Percentiles rank a stretch among this genome's conserved stretches.
Evolutionary conservation across 2,329 filamentous ascomycete genomes (phyloP).

Genomic region (Chaetoscypha palmicola): DNA sequence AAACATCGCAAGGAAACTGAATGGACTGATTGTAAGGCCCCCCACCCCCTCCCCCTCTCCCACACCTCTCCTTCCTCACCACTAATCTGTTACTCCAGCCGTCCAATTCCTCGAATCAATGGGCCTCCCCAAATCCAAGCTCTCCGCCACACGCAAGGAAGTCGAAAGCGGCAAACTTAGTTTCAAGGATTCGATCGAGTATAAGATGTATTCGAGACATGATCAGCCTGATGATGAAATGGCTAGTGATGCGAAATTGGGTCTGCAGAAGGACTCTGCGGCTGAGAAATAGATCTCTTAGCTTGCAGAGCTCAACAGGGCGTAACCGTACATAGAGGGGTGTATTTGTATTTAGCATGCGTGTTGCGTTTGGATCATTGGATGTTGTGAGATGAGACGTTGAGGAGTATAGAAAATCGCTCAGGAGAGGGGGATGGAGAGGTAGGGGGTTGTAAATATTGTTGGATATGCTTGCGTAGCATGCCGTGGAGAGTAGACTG

Average conservation of each 20-base stretch:
- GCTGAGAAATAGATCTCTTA: slow-evolving; percentile 23
- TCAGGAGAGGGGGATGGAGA: no score
- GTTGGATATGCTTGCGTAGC: no score
- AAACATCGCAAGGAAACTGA: slow-evolving; percentile 64
- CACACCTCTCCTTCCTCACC: no score
- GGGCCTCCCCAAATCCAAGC: slow-evolving; percentile 56
- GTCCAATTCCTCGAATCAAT: slow-evolving; percentile 56
- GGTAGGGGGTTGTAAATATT: no score
- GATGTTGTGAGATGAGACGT: no score
- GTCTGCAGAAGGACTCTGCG: slow-evolving; percentile 11
- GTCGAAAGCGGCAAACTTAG: slow-evolving; percentile 55
- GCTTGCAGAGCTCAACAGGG: no score
- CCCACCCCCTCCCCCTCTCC: neutral
- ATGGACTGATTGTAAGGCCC: slow-evolving; percentile 64
- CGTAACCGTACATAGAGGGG: no score
- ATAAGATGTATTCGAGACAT: slow-evolving; percentile 55
- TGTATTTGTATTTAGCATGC: no score
- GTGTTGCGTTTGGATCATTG: no score
- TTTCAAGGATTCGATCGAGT: slow-evolving; percentile 50
- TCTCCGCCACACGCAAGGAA: slow-evolving; percentile 50
- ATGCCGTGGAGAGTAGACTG: no score
- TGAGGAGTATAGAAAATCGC: no score
- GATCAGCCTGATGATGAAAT: slow-evolving; percentile 40
- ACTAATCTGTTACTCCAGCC: slow-evolving; percentile 40
- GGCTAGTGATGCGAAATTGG: slow-evolving; percentile 23